A percentile compares a stretch with the other conserved stretches of the same genome.
phyloP scores from a whole-genome alignment of 2,329 filamentous ascomycete species.

The Botrytis paeoniae region DNA sequence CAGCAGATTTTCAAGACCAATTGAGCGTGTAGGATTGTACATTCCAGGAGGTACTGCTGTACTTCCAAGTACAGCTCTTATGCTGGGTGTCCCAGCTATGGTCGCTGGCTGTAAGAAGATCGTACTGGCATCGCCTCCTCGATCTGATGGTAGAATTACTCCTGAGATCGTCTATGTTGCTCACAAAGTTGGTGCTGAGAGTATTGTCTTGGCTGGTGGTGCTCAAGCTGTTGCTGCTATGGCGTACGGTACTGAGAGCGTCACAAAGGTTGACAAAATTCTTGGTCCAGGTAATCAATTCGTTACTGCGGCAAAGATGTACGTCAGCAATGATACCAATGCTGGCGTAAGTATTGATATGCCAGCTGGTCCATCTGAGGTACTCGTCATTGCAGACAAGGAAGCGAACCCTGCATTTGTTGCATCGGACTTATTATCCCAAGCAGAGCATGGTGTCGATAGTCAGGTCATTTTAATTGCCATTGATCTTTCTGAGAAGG shows the following conservation, averaged over 20 bases:
- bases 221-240: slow-evolving; percentile 94
- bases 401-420: slow-evolving; percentile 90
- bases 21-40: slow-evolving; percentile 94
- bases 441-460: slow-evolving; percentile 95
- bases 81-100: slow-evolving; percentile 97
- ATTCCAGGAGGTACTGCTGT: slow-evolving; percentile 95
- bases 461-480: slow-evolving; percentile 92
- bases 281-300: slow-evolving; percentile 97
- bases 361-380: slow-evolving; percentile 94
- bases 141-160: slow-evolving; percentile 83
- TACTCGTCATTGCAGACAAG: slow-evolving; percentile 91
- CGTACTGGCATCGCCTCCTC: slow-evolving; percentile 86
- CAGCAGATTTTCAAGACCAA: slow-evolving; percentile 86
- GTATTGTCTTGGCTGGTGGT: slow-evolving; percentile 91
- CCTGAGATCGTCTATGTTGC: slow-evolving; percentile 97
- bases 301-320: slow-evolving; percentile 97
- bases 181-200: slow-evolving; percentile 93
- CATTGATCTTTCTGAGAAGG: slow-evolving; percentile 68
- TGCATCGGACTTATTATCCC: slow-evolving; percentile 87
- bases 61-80: slow-evolving; percentile 93
- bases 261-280: slow-evolving; percentile 98
- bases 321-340: slow-evolving; percentile 94
- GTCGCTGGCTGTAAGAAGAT: slow-evolving; percentile 96
- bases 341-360: slow-evolving; percentile 96
- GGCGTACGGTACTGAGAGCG: slow-evolving; percentile 93